phyloP scores from a whole-genome alignment of 1,284 basidiomycete genomes.

The Cutaneotrichosporon cutaneum region DNA sequence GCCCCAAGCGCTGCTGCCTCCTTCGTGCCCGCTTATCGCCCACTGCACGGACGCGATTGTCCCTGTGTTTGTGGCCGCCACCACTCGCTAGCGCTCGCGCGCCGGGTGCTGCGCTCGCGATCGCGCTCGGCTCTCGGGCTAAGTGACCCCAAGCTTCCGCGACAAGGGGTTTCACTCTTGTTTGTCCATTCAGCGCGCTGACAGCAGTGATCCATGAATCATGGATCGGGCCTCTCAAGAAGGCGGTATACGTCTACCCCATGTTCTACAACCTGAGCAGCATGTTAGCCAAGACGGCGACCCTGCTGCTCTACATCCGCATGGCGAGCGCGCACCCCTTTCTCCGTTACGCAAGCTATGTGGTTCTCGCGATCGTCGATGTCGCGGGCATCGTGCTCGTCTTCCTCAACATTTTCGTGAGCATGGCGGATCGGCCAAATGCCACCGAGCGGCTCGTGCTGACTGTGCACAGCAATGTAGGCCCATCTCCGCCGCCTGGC shows the following conservation, averaged over 20 bases:
- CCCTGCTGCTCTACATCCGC: conserved; percentile 51
- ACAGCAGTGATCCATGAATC: conserved; percentile 27
- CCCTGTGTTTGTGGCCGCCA: not conserved
- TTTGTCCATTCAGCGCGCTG: not conserved
- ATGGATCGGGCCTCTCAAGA: conserved; percentile 31
- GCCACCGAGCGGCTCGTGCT: not conserved
- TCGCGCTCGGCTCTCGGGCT: not conserved
- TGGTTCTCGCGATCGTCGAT: conserved; percentile 43
- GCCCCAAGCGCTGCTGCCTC: not conserved
- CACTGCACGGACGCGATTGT: conserved; percentile 1
- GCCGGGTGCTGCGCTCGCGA: not conserved
- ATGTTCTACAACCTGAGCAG: conserved; percentile 49
- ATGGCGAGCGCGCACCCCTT: conserved; percentile 48
- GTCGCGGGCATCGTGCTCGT: conserved; percentile 47
- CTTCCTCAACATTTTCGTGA: conserved; percentile 48
- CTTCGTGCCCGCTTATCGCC: not conserved
- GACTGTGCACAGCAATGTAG: conserved; percentile 36
- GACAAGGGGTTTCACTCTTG: no score
- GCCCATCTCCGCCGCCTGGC: conserved; percentile 43
- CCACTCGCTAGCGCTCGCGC: not conserved
- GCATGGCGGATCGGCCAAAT: conserved; percentile 3
- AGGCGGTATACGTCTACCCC: conserved; percentile 45
- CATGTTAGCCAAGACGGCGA: conserved; percentile 50
- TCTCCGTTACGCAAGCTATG: conserved; percentile 44
- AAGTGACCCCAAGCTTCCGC: not conserved